Evolutionary conservation across 495 filamentous ascomycete genomes (phyloP), one percentile per base, ranked within the genome.

Genomic region (Cairneyella variabilis): DNA sequence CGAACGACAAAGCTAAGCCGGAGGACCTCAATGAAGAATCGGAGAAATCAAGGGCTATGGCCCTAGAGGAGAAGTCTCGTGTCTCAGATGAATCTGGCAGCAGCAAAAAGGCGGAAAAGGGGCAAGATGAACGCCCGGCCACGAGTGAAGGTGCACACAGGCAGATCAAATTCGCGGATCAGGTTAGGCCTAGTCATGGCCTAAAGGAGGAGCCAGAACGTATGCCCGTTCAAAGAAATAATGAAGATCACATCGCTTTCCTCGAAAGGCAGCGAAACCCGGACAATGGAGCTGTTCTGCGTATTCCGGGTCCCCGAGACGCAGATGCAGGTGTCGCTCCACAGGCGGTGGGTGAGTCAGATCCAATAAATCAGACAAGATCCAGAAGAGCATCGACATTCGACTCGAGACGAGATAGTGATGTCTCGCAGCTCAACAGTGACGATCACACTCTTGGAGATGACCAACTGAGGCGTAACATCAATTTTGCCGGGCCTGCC

Each of bases 301-400:
- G 89, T 18, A 96, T 97, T 53, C 91, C 91, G 0, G 89, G 89
- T 38, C 91, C 91, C 2, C 75, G 89, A 60, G 91, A 95, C 57
- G 90, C 85, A 51, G 91, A 97, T 53, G 79, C 78, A 20, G 91
- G 91, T 22, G 77, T 86, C 18, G 70, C 83, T 3, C 90, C 90
- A 0, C 65, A 84, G 56, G 70, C 76, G 4, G 67, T 92, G 14
- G 72, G 75, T 22, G 79, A 78, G 42, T 76, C 72, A 3, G 73
- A 71, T 27, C 16, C 32, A 1, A 37, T 57, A 8, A 14, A 30
- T 11, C 48, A 17, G 21, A 43, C 32, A 7, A n/a, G 49, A 12
- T 53, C 58, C 9, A 49, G 51, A 30, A 51, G 49, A 27, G 26
- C 50, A 21, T 58, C 54, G 4, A 53, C 44, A 3, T 48, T 53